Base-by-base conservation (phyloP, 345 rosid genomes). In the Gossypium thurberi region DNA sequence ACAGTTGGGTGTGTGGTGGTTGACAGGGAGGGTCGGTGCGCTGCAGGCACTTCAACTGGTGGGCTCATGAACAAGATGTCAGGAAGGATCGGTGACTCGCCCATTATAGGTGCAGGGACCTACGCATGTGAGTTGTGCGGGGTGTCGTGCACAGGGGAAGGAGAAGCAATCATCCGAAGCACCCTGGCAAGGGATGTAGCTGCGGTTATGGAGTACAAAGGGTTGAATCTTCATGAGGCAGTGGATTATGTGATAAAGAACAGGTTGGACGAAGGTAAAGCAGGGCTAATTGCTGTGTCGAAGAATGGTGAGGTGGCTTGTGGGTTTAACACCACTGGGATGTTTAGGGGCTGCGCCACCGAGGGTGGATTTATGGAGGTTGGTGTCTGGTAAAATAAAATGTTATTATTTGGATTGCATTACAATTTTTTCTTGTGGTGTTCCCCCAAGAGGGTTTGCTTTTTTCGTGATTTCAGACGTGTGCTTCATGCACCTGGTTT, bases 201-300 rank as follows among this genome's bases (percentile, higher is more conserved):
- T 6, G 97, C 98, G 0, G 97, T 92, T 78, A 92, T 94, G 98
- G 98, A 94, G 77, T 94, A 94, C 75, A 94, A 94, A 55, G 97
- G 97, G 2, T 65, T 94, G 80, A 83, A 79, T 28, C 88, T 94
- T 37, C 87, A 90, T 40, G 91, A 87, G 69, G 95, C 97, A 4
- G 98, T 89, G 74, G 92, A 90, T 58, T 58, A 23, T 25, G 63
- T 58, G 61, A 84, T 92, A 8, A 88, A 82, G 59, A 87, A 89
- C 71, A 76, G 98, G 72, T 89, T 94, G 0, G 97, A 94, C 48
- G 88, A 86, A 14, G 97, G 97, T 58, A 69, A 78, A 67, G 98
- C 97, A 1, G 98, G 98, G 74, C 73, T 92, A 20, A 90, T 94
- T 2, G 97, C 98, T 0, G 98, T 94, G 73, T 94, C 98, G 1